Conservation (phyloP, 768 basidiomycete genomes). For the Boletus reticulatus region DNA sequence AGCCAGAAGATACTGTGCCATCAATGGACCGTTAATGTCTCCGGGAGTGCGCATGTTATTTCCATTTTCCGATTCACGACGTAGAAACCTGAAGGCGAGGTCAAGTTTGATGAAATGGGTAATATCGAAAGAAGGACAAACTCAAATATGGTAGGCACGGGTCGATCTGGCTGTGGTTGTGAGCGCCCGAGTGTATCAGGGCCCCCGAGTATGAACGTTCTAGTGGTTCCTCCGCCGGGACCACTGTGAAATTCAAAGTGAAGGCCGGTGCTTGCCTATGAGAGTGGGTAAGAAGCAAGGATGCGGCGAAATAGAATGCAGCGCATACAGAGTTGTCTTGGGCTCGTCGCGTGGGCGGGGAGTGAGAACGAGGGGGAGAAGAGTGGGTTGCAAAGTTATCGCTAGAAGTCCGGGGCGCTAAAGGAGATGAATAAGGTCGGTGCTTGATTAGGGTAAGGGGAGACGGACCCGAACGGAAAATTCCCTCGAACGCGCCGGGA, state of each 20-base stretch:
- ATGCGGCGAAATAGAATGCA: neutral
- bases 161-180: slow-evolving; percentile 26
- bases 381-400: neutral
- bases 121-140: slow-evolving; percentile 29
- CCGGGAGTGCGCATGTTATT: slow-evolving; percentile 25
- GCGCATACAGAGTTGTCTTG: slow-evolving; percentile 18
- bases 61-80: slow-evolving; percentile 21
- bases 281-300: neutral
- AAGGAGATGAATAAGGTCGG: neutral
- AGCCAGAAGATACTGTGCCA: slow-evolving; percentile 73
- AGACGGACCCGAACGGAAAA: slow-evolving; percentile 42
- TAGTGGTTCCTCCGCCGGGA: slow-evolving; percentile 24
- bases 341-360: slow-evolving; percentile 14
- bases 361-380: slow-evolving; percentile 9
- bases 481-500: slow-evolving; percentile 43
- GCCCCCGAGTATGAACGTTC: slow-evolving; percentile 39
- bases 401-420: slow-evolving; percentile 8
- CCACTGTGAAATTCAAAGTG: slow-evolving; percentile 37
- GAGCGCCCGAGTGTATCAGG: slow-evolving; percentile 27
- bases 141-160: slow-evolving; percentile 50
- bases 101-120: neutral
- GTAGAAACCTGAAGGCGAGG: slow-evolving; percentile 33
- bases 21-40: slow-evolving; percentile 56
- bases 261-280: slow-evolving; percentile 23
- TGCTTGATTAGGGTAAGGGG: neutral